Conservation (phyloP, 306 rosid genomes). For the Quercus alba region DNA sequence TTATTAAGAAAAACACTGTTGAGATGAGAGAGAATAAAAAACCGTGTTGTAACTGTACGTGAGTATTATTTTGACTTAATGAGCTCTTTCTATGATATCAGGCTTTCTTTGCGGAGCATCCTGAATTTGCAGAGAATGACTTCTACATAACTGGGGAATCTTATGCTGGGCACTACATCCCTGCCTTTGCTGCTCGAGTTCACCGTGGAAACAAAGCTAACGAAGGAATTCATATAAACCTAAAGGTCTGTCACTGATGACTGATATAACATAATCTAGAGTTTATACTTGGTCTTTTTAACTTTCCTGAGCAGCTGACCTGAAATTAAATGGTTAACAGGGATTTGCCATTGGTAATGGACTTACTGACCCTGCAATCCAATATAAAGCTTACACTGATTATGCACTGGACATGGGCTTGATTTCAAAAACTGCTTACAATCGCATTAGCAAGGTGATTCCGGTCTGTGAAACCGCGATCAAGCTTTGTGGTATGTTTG, state of each 20-base stretch:
- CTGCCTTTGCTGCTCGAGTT: slow-evolving; percentile 94
- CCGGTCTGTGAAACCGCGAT: slow-evolving; percentile 86
- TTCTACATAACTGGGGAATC: slow-evolving; percentile 95
- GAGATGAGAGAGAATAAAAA: background rate
- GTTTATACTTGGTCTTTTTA: background rate
- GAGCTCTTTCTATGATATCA: slow-evolving; percentile 23
- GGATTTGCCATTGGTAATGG: slow-evolving; percentile 99
- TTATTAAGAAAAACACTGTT: background rate
- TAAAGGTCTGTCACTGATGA: slow-evolving; percentile 55
- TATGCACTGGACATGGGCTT: slow-evolving; percentile 83
- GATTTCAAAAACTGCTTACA: slow-evolving; percentile 60
- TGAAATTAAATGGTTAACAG: slow-evolving; percentile 41
- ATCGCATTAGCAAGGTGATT: slow-evolving; percentile 63
- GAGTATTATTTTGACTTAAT: slow-evolving; percentile 10
- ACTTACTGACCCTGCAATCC: slow-evolving; percentile 93
- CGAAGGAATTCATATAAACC: slow-evolving; percentile 90
- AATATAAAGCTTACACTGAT: slow-evolving; percentile 87
- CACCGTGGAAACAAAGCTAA: slow-evolving; percentile 91
- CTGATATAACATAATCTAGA: slow-evolving; percentile 7
- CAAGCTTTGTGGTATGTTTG: slow-evolving; percentile 71
- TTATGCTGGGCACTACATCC: slow-evolving; percentile 98
- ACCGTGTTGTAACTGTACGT: too few species aligned
- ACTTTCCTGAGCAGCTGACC: background rate
- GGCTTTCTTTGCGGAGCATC: slow-evolving; percentile 89
- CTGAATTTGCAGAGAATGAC: slow-evolving; percentile 71